These are phyloP conservation scores for Thelonectria olida DNA, from an alignment of 2,329 filamentous ascomycete species.

Conservation along the genomic window DNA sequence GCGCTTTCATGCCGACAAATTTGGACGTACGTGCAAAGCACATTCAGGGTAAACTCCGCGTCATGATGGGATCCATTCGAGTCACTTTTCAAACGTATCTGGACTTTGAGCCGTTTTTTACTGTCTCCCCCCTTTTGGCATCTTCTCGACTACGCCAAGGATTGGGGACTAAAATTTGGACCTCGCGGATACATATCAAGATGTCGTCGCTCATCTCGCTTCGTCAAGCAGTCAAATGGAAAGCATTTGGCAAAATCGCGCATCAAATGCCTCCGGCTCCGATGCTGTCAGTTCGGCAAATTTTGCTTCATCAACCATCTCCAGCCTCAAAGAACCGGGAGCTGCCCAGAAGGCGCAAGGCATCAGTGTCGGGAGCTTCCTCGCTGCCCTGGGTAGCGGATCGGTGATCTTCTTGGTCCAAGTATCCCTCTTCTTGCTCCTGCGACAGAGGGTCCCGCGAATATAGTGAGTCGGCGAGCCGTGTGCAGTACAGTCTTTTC, in stretches of 20 bases:
- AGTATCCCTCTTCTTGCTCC: conserved; percentile 75
- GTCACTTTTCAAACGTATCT: no score
- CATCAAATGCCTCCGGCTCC: neutral
- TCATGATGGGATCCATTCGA: no score
- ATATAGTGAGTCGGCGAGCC: conserved; percentile 73
- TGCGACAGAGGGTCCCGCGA: conserved; percentile 80
- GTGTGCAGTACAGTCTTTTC: neutral
- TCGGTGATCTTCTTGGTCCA: conserved; percentile 70
- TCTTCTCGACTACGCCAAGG: no score
- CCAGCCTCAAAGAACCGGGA: no score
- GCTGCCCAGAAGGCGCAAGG: conserved; percentile 46
- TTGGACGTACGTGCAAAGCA: no score
- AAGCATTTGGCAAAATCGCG: neutral
- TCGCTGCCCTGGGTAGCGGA: conserved; percentile 71
- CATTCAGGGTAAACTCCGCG: no score
- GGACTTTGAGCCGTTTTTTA: no score
- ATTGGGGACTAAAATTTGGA: no score
- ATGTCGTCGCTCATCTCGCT: neutral
- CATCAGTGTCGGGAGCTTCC: conserved; percentile 57
- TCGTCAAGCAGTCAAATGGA: neutral
- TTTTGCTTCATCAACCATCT: neutral
- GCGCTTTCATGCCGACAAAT: no score
- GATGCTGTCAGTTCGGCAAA: neutral
- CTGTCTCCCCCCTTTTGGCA: no score
- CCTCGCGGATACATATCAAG: neutral